Base-by-base conservation (phyloP, 2,329 filamentous ascomycete species). In the Colletotrichum somersetense region DNA sequence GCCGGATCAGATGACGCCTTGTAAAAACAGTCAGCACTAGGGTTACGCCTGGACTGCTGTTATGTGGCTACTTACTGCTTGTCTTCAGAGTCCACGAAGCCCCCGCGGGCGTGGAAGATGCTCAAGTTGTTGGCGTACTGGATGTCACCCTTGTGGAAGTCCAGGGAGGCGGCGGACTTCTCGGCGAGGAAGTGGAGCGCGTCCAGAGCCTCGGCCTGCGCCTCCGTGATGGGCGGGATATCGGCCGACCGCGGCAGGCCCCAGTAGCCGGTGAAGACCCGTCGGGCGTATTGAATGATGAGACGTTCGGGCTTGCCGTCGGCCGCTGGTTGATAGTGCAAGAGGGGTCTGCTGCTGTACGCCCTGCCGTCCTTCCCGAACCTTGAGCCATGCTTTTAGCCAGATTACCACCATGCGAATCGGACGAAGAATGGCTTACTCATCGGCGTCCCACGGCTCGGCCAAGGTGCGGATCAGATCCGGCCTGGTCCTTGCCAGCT, bases 241-340 rank as follows among this genome's bases (percentile, higher is more conserved):
- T 85, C 77, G 1, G 82, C 68, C 10, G 83, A 86, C 58, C 89
- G 83, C 3, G 89, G 88, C 1, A 89, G 81, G 0, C 84, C 84
- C 73, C 85, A 84, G 75, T 88, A 91, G 2, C 91, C 82, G 64
- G 89, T 89, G 74, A 91, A 91, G 35, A 81, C 82, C 1, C 89
- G 84, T 3, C 90, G 85, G 0, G 87, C 88, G 74, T 91, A 92
- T 73, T 91, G 89, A 40, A 92, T 84, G 8, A 89, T 79, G 1
- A 91, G 78, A 1, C 88, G 84, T 75, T 91, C 86, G 0, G 88
- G 87, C 0, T 78, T 76, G 1, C 77, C 78, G 0, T 74, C 79
- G 0, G 82, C 86, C 12, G 84, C 83, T 0, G 87, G 84, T 59
- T 89, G 86, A 76, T 89, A 85, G 78, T 89, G 87, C 5, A 91